Evolutionary conservation across 1,284 basidiomycete genomes (phyloP), one percentile per base, ranked within the genome.

Genomic region (Ustilago hordei): DNA sequence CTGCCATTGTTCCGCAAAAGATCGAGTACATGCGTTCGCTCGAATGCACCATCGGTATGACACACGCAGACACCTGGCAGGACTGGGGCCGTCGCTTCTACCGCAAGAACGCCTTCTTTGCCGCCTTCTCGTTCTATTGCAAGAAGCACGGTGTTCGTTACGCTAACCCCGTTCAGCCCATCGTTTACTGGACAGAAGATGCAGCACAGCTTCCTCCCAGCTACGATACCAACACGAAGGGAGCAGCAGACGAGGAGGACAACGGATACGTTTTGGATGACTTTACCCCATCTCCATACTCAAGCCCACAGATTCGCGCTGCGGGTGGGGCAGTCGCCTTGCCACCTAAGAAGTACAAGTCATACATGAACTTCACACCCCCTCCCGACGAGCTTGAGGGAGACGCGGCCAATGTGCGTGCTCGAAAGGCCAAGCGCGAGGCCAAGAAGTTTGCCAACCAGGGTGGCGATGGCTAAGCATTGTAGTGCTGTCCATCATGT

Each of bases 91-190:
- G 75, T 11, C 69, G 82, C 17, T 82, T 81, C 69, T 71, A 78
- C 61, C 75, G 80, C 9, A 77, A 80, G 55, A 83, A 80, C 31
- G 82, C 82, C 28, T 85, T 85, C 62, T 81, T 79, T 43, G 77
- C 82, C 32, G 83, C 83, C 3, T 80, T 85, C 38, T 74, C 71
- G 17, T 85, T 77, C 66, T 85, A 83, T 65, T 65, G 75, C 68
- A 82, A 83, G 61, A 85, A 85, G 76, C 83, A 85, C 65, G 81
- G 80, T 54, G 63, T 85, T 52, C 66, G 79, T 1, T 85, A 79
- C 62, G 76, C 74, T 61, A 78, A 78, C 60, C 60, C 77, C 11
- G 75, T 74, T 12, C 79, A 80, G 61, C 82, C 82, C 7, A 72
- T 84, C 57, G 66, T 81, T 38, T 84, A 84, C 59, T 81, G 80